Percentiles rank a stretch among this genome's conserved stretches.
phyloP scores from a whole-genome alignment of 176 grass and related monocot genomes.

The Oryza meridionalis region DNA sequence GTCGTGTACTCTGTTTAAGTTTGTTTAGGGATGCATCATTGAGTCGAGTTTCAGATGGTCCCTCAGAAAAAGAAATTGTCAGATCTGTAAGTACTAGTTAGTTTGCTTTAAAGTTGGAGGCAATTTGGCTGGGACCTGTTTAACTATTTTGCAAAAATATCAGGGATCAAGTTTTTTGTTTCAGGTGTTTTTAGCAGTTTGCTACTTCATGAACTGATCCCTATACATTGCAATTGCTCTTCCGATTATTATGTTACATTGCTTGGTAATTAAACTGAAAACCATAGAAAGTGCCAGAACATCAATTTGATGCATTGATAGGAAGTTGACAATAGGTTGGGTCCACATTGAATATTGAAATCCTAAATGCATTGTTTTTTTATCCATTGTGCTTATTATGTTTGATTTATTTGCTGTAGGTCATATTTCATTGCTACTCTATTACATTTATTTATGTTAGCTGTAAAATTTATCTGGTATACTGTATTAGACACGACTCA shows the following conservation, averaged over 20 bases:
- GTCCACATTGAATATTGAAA: slow-evolving; percentile 7
- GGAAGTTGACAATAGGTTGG: slow-evolving; percentile 23
- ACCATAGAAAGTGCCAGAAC: background rate
- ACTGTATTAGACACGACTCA: background rate
- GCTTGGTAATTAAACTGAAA: background rate
- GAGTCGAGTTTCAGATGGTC: slow-evolving; percentile 23
- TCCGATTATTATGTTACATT: slow-evolving; percentile 1
- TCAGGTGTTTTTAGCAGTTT: background rate
- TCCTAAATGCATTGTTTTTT: slow-evolving; percentile 9
- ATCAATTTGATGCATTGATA: slow-evolving; percentile 22
- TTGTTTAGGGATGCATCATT: background rate
- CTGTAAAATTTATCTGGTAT: slow-evolving; percentile 14
- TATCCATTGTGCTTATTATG: background rate
- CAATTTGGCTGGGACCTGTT: background rate
- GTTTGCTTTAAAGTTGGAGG: background rate
- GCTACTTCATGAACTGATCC: background rate
- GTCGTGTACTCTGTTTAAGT: background rate
- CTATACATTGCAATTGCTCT: background rate
- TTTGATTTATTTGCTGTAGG: slow-evolving; percentile 22
- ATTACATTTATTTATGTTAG: slow-evolving; percentile 32
- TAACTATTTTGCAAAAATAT: background rate
- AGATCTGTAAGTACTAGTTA: background rate
- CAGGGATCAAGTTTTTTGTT: background rate
- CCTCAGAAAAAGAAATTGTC: slow-evolving; percentile 4
- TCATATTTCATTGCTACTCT: background rate